Conservation (phyloP, 2,329 filamentous ascomycete genomes). For the Cadophora luteo-olivacea region DNA sequence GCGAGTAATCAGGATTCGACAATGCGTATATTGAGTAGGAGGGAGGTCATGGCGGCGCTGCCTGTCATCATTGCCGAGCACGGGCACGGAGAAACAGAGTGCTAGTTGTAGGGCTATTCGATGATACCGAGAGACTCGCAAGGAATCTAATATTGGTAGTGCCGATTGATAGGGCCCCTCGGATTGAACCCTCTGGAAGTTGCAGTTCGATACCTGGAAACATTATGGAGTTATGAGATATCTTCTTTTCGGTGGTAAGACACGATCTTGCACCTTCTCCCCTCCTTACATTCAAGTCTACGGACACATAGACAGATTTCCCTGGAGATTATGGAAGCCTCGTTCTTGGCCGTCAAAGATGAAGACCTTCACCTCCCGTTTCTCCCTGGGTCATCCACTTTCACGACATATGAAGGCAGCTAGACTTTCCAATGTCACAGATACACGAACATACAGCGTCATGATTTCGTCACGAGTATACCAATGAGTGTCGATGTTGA, state of each 20-base stretch:
- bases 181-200: slow-evolving; percentile 60
- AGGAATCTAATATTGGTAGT: not conserved
- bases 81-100: not conserved
- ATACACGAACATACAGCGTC: not conserved
- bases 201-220: slow-evolving; percentile 73
- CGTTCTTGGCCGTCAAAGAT: slow-evolving; percentile 56
- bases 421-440: slow-evolving; percentile 45
- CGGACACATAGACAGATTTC: not conserved
- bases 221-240: slow-evolving; percentile 71
- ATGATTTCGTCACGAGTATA: not conserved
- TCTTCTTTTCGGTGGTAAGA: slow-evolving; percentile 59
- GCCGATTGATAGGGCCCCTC: slow-evolving; percentile 27
- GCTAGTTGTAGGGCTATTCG: slow-evolving; percentile 10
- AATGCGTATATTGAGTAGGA: slow-evolving; percentile 29
- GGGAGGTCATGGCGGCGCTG: slow-evolving; percentile 15
- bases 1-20: not conserved
- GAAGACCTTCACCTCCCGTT: slow-evolving; percentile 84
- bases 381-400: slow-evolving; percentile 78
- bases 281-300: too few relatives aligned
- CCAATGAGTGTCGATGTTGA: not conserved
- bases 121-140: not conserved
- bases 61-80: slow-evolving; percentile 28
- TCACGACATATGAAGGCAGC: slow-evolving; percentile 82
- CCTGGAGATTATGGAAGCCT: slow-evolving; percentile 53
- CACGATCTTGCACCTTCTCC: not conserved